Percentiles rank a stretch among this genome's conserved stretches.
These are phyloP conservation scores for Epichloe uncinata DNA, from an alignment of 2,329 filamentous ascomycete species.

Conservation along the genomic window DNA sequence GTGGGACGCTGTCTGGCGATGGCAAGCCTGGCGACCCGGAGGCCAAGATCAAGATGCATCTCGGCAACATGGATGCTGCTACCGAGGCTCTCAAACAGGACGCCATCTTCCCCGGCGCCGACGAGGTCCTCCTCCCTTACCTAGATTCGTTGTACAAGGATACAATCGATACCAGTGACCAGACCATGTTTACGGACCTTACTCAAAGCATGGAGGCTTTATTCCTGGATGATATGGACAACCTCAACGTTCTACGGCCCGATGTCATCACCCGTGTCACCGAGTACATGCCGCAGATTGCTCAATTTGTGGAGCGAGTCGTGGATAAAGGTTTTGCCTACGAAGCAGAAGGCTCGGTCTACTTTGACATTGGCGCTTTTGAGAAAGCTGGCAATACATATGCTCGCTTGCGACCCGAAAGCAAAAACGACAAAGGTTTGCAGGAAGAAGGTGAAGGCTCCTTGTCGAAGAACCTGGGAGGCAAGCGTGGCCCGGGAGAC, in stretches of 20 bases:
- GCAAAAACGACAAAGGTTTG: constrained; percentile 67
- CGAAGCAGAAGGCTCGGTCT: constrained; percentile 69
- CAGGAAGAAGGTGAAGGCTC: constrained; percentile 86
- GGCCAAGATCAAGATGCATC: constrained; percentile 83
- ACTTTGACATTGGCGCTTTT: constrained; percentile 83
- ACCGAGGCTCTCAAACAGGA: constrained; percentile 33
- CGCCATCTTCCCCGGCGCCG: constrained; percentile 39
- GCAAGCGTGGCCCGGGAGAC: constrained; percentile 66
- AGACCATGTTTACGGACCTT: constrained; percentile 71
- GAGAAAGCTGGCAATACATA: constrained; percentile 77
- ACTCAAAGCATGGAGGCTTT: constrained; percentile 77
- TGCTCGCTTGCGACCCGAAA: constrained; percentile 73
- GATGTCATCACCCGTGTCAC: constrained; percentile 82
- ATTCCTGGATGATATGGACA: constrained; percentile 79
- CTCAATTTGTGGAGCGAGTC: constrained; percentile 69
- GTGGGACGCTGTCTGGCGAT: constrained; percentile 41
- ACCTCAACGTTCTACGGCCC: constrained; percentile 71
- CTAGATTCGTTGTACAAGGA: constrained; percentile 59
- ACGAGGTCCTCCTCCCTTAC: constrained; percentile 66
- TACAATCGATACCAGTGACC: constrained; percentile 46
- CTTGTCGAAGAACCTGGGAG: constrained; percentile 45
- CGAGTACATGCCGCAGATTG: constrained; percentile 81
- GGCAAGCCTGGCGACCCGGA: constrained; percentile 60
- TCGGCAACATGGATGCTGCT: constrained; percentile 47
- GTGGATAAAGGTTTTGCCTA: constrained; percentile 82